Base-by-base conservation (phyloP, 169 alveolate genomes). In the Perkinsus marinus region DNA sequence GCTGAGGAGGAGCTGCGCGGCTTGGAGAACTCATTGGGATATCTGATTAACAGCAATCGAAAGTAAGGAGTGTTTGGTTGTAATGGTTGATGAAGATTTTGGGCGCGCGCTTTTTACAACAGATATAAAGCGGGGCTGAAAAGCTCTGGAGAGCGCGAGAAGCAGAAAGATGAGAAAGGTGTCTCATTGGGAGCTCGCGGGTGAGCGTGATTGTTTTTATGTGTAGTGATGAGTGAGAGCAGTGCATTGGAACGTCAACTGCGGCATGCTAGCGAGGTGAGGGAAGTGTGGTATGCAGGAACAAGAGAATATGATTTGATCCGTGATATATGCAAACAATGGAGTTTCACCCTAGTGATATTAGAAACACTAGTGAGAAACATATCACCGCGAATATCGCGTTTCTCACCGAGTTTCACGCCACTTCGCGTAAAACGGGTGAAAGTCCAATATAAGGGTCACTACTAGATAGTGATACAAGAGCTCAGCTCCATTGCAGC, bases 1-100 rank as follows among this genome's bases (percentile, higher is more conserved):
- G 95, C 96, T 46, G 97, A 96, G 93, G 93, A 96, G 91, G 98
- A 96, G 92, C 89, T 96, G 13, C 93, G 93, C 90, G 97, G 97
- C 22, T 93, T 96, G 46, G 95, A 94, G 39, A 95, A 96, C 68
- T 95, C 98, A 19, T 92, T 96, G 9, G 96, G 95, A 10, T 97
- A 96, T 91, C 93, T 96, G 34, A 95, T 95, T 91, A 95, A 94
- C 93, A 94, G 98, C 93, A 96, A 96, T 90, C 92, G 95, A 34
- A 95, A 94, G 68, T 95, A 93, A 68, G 94, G 97, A 92, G 36
- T 6, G 79, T 13, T 26, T 57, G 36, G 7, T 57, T 26, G 7
- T 26, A 57, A 57, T 10, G 3, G 10, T 41, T 10, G 46, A 41
- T 41, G 19, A 41, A 41, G 46, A n/a, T n/a, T n/a, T n/a, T 10